A percentile compares a stretch with the other conserved stretches of the same genome.
Evolutionary conservation across 345 rosid genomes (phyloP).

Genomic region (Eucalyptus marginata): DNA sequence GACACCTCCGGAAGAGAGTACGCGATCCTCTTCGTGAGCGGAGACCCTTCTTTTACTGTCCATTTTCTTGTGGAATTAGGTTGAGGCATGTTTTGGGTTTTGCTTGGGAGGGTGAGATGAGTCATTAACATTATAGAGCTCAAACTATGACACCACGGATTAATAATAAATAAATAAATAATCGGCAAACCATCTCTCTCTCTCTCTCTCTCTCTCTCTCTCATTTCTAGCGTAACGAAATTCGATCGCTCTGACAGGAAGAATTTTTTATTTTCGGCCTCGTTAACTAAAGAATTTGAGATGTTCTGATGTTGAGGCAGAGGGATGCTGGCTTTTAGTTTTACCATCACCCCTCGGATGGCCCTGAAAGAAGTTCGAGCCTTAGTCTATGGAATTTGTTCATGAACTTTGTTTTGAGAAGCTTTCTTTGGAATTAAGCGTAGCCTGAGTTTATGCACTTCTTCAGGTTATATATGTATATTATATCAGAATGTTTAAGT

Average conservation of each 20-base stretch:
- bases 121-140: background rate
- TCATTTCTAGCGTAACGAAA: background rate
- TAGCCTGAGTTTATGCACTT: no score
- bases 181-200: background rate
- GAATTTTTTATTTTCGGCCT: background rate
- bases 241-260: background rate
- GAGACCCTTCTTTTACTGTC: background rate
- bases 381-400: no score
- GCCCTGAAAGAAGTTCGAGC: no score
- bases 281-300: background rate
- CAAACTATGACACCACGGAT: background rate
- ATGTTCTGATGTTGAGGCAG: background rate
- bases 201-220: background rate
- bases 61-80: background rate
- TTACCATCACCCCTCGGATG: no score
- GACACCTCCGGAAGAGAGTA: conserved; percentile 26
- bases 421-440: no score
- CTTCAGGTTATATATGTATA: no score
- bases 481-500: no score
- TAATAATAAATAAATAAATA: no score
- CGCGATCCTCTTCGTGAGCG: background rate
- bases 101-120: background rate
- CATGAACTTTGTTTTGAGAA: no score
- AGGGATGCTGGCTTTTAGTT: no score
- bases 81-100: background rate